Conservation (phyloP, 495 filamentous ascomycete genomes). For the Parmelia sp. region DNA sequence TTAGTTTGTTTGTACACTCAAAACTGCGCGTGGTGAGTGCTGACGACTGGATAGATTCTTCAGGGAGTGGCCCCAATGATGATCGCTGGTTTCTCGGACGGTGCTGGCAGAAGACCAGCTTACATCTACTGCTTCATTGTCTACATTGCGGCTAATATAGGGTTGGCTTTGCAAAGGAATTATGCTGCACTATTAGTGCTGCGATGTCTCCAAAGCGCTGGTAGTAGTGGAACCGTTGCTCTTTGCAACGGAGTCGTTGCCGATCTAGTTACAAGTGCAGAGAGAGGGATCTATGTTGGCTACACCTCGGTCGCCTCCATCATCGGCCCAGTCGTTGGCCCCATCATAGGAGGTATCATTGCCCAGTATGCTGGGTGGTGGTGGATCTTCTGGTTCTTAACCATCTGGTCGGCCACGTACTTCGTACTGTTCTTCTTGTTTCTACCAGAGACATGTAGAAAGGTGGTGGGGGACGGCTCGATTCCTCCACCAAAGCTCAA, state of each 20-base stretch:
- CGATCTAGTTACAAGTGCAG: constrained; percentile 41
- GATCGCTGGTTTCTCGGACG: constrained; percentile 37
- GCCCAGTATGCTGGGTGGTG: constrained; percentile 40
- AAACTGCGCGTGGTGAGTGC: neutral
- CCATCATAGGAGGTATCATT: constrained; percentile 44
- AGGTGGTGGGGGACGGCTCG: constrained; percentile 66
- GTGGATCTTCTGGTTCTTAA: constrained; percentile 49
- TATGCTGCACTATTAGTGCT: constrained; percentile 38
- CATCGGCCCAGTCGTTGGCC: constrained; percentile 39
- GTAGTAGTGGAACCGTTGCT: constrained; percentile 38
- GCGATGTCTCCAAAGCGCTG: constrained; percentile 37
- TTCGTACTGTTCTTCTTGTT: constrained; percentile 32
- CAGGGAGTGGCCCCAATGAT: constrained; percentile 44
- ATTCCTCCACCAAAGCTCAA: constrained; percentile 34
- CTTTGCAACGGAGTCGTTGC: constrained; percentile 41
- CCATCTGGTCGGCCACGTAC: constrained; percentile 35
- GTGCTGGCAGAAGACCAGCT: constrained; percentile 36
- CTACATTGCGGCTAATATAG: constrained; percentile 37
- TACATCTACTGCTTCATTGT: constrained; percentile 38
- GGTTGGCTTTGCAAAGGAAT: constrained; percentile 36
- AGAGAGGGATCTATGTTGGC: constrained; percentile 44
- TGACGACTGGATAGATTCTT: constrained; percentile 31
- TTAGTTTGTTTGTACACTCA: constrained; percentile 30
- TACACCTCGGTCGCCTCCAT: constrained; percentile 34
- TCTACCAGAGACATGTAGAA: constrained; percentile 48